Evolutionary conservation across 2,329 filamentous ascomycete genomes (phyloP).

Genomic region (Chaetomium sp.): DNA sequence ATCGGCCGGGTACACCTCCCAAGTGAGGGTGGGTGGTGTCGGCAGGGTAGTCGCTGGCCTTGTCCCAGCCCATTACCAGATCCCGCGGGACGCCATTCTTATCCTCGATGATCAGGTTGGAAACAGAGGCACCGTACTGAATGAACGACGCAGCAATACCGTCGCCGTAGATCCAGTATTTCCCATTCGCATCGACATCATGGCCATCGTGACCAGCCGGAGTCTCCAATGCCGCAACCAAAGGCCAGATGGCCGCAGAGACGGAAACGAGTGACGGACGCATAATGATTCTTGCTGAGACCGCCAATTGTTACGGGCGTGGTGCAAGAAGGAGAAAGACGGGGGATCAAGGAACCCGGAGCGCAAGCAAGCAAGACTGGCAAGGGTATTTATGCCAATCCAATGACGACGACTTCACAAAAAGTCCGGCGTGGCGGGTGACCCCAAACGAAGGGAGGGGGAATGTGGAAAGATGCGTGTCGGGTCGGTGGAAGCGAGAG

Average conservation of each 20-base stretch:
- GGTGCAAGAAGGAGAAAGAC: too few species aligned
- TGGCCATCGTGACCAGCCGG: neutral
- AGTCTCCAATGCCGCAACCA: constrained; percentile 23
- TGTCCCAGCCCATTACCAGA: constrained; percentile 68
- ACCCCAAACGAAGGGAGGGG: too few species aligned
- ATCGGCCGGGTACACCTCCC: constrained; percentile 66
- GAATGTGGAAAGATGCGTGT: too few species aligned
- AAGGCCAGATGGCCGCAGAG: constrained; percentile 26
- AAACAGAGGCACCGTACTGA: constrained; percentile 66
- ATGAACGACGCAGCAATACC: constrained; percentile 65
- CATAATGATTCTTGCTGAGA: constrained; percentile 11
- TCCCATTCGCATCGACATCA: constrained; percentile 52
- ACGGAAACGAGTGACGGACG: constrained; percentile 1
- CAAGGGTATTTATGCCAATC: too few species aligned
- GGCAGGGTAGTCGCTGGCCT: constrained; percentile 61
- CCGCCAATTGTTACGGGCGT: neutral
- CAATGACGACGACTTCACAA: too few species aligned
- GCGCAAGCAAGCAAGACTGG: too few species aligned
- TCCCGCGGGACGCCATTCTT: constrained; percentile 62
- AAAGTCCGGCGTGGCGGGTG: too few species aligned
- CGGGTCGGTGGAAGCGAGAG: too few species aligned
- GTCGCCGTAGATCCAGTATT: constrained; percentile 65
- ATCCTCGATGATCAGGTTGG: constrained; percentile 65
- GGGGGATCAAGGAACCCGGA: too few species aligned
- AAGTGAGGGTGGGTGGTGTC: constrained; percentile 64